Evolutionary conservation across 1,139 yeast genomes (phyloP), one percentile per base, ranked within the genome.

Genomic region (Nakaseomyces uthaithaninus): DNA sequence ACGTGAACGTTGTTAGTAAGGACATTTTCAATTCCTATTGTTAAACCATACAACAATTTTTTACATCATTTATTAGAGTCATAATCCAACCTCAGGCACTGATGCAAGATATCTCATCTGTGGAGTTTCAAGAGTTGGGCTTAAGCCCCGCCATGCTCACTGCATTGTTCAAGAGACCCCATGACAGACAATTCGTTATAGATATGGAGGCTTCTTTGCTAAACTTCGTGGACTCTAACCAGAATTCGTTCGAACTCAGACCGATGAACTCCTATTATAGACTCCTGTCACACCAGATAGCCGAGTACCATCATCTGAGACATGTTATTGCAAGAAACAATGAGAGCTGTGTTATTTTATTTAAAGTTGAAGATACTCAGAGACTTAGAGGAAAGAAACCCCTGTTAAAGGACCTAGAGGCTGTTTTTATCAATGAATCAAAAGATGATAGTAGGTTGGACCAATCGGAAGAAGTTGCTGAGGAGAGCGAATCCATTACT

Each of bases 221-320:
- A 18, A 48, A 49, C 18, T 64, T 66, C 42, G 54, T 63, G 16
- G 48, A 54, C 5, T 60, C 67, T 3, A 53, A 48, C 26, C 66
- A 64, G 2, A 68, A 65, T 34, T 66, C 74, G 0, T 67, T 71
- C 55, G 67, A 71, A 39, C 52, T 75, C 52, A 62, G 69, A 26
- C 55, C 78, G 69, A 55, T 75, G 68, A 81, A 81, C 57, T 77
- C 85, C 2, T 81, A 77, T 56, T 78, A 75, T 50, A 62, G 89
- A 48, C 62, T 81, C 28, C 60, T 81, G 41, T 70, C 80, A 1
- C 87, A 81, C 57, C 82, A 80, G 47, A 62, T 80, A 24, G 83
- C 87, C 12, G 81, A 77, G 30, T 79, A 79, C 56, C 80, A 80
- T 53, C 64, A 68, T 20, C 58, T 81, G 42, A 75, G 74, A 14